These are phyloP conservation scores for Penstemon davidsonii DNA, from an alignment of 257 asterid genomes.

Conservation along the genomic window DNA sequence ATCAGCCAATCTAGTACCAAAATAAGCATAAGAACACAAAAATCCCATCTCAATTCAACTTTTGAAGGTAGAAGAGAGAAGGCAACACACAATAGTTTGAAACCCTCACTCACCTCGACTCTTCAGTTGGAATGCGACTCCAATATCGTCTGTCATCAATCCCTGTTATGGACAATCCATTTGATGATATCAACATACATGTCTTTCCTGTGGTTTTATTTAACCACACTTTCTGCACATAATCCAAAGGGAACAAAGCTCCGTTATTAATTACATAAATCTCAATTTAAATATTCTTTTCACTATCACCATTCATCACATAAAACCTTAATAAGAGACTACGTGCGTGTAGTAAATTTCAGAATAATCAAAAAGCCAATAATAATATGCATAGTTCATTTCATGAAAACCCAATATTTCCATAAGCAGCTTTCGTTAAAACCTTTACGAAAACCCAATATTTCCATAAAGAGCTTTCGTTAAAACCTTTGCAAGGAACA, in stretches of 20 bases:
- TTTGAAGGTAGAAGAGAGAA: background rate
- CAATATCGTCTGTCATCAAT: slow-evolving; percentile 92
- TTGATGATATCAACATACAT: slow-evolving; percentile 70
- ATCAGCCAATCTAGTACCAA: slow-evolving; percentile 18
- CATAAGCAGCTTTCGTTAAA: background rate
- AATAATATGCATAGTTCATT: no score
- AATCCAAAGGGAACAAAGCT: slow-evolving; percentile 23
- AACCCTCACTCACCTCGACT: slow-evolving; percentile 86
- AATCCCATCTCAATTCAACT: background rate
- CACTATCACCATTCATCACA: no score
- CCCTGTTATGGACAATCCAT: slow-evolving; percentile 78
- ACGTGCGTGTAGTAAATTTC: no score
- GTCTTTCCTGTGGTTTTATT: slow-evolving; percentile 69
- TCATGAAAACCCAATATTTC: background rate
- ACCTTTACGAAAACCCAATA: background rate
- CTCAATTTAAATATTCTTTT: background rate
- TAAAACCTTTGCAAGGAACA: background rate
- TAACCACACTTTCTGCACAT: slow-evolving; percentile 80
- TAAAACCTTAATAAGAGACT: no score
- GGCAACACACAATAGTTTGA: background rate
- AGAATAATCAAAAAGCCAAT: no score
- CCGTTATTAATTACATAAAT: slow-evolving; percentile 13
- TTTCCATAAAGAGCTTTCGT: background rate
- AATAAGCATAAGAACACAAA: slow-evolving; percentile 24
- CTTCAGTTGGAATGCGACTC: slow-evolving; percentile 81